Evolutionary conservation across 805 yeast species (phyloP).

Genomic region (Monosporozyma aerobia): DNA sequence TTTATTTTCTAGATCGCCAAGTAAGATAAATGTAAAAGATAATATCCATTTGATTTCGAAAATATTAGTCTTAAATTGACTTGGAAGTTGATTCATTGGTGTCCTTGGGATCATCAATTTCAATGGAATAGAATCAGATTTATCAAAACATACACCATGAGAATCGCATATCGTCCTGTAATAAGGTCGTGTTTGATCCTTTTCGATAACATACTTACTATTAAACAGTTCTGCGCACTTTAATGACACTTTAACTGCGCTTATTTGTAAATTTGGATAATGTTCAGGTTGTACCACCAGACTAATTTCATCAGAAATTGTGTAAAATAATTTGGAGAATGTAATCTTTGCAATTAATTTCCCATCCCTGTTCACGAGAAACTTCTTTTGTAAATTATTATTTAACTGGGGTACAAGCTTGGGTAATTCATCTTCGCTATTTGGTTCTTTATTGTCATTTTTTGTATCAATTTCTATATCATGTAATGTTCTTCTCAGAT

Average conservation of each 20-base stretch:
- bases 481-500: constrained; percentile 6
- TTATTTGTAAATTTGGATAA: constrained; percentile 29
- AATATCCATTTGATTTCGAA: constrained; percentile 35
- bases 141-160: constrained; percentile 27
- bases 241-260: constrained; percentile 30
- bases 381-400: constrained; percentile 27
- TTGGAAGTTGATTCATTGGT: constrained; percentile 29
- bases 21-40: constrained; percentile 31
- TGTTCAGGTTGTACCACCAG: constrained; percentile 29
- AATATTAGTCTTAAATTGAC: constrained; percentile 34
- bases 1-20: constrained; percentile 9
- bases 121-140: constrained; percentile 20
- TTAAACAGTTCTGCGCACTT: constrained; percentile 32
- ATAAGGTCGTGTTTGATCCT: constrained; percentile 10
- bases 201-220: constrained; percentile 21
- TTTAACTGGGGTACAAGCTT: constrained; percentile 19
- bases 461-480: background rate
- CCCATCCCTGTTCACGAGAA: constrained; percentile 35
- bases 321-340: constrained; percentile 34
- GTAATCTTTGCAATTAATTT: constrained; percentile 33
- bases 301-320: constrained; percentile 39
- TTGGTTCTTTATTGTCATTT: background rate
- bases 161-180: constrained; percentile 22
- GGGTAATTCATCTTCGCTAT: background rate
- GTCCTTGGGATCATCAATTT: constrained; percentile 27